Evolutionary conservation across 1,284 basidiomycete genomes (phyloP).

Genomic region (Apiotrichum gamsii): DNA sequence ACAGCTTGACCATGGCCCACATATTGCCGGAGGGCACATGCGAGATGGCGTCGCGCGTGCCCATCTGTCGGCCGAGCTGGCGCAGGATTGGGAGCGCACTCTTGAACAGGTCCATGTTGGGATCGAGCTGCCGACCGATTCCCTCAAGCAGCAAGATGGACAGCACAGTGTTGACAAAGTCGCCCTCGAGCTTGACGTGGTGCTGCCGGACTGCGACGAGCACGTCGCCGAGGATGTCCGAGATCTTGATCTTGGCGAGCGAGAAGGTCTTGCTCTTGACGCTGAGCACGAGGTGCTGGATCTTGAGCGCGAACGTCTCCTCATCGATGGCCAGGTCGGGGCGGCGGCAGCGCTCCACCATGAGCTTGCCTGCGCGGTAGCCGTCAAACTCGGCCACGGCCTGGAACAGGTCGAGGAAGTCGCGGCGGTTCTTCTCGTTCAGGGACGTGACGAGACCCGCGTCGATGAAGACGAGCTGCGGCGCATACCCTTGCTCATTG

Average conservation of each 20-base stretch:
- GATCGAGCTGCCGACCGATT: conserved; percentile 90
- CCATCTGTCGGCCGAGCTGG: conserved; percentile 81
- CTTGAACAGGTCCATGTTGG: conserved; percentile 85
- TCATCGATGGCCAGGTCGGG: conserved; percentile 86
- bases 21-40: conserved; percentile 62
- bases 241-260: conserved; percentile 90
- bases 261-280: conserved; percentile 97
- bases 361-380: conserved; percentile 85
- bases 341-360: conserved; percentile 91
- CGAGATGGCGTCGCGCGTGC: conserved; percentile 64
- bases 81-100: conserved; percentile 83
- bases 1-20: conserved; percentile 80
- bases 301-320: conserved; percentile 92
- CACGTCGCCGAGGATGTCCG: conserved; percentile 84
- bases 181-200: conserved; percentile 97
- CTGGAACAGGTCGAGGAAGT: conserved; percentile 95
- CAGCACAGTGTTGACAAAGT: conserved; percentile 97
- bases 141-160: conserved; percentile 90
- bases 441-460: conserved; percentile 89
- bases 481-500: conserved; percentile 69
- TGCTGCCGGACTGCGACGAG: conserved; percentile 80
- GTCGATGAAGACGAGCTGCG: conserved; percentile 94
- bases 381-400: conserved; percentile 96
- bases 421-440: conserved; percentile 69
- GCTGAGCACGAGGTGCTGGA: conserved; percentile 88